Conservation (phyloP, 2,329 filamentous ascomycete species). For the Pseudohalonectria lignicola region DNA sequence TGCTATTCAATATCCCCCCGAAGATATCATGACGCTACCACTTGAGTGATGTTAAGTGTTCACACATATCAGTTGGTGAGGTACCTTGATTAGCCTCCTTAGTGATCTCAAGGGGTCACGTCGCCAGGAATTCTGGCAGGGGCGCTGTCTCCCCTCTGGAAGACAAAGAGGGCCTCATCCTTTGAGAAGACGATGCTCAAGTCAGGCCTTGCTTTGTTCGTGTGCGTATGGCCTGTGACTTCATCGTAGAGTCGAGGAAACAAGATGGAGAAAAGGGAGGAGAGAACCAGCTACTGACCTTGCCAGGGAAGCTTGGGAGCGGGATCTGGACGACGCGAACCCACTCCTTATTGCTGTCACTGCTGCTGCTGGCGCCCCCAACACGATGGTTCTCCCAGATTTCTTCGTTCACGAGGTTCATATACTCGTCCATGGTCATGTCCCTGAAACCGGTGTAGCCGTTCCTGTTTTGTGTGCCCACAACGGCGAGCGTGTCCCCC, state of each 20-base stretch:
- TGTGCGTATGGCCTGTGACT: background rate
- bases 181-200: background rate
- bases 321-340: conserved; percentile 51
- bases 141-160: too few species aligned
- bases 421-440: conserved; percentile 55
- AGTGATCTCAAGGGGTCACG: too few species aligned
- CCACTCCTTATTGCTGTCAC: conserved; percentile 28
- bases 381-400: conserved; percentile 30
- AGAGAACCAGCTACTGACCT: conserved; percentile 18
- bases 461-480: conserved; percentile 64
- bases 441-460: conserved; percentile 61
- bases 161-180: conserved; percentile 65
- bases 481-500: conserved; percentile 57
- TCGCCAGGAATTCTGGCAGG: too few species aligned
- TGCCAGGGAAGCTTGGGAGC: conserved; percentile 64
- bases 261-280: background rate
- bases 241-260: background rate
- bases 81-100: too few species aligned
- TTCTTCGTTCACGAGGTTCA: too few species aligned
- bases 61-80: too few species aligned
- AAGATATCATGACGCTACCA: too few species aligned
- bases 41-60: too few species aligned
- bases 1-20: too few species aligned
- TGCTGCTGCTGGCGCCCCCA: background rate
- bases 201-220: background rate